Conservation (phyloP, 441 rosid species). For the Populus trichocarpa region DNA sequence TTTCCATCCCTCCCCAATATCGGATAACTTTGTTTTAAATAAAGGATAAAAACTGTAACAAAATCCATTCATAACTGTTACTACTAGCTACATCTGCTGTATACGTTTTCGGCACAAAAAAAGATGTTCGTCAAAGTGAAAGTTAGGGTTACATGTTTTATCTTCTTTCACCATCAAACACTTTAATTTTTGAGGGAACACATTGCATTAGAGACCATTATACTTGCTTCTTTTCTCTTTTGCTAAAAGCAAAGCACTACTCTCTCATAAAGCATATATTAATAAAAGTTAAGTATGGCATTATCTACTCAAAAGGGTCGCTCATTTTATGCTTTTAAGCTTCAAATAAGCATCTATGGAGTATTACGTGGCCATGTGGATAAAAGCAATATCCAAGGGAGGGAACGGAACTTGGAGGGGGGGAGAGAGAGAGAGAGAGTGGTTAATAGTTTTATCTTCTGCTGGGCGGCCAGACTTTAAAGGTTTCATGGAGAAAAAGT, state of each 20-base stretch:
- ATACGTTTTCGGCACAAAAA: conserved; percentile 13
- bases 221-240: conserved; percentile 29
- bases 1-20: conserved; percentile 22
- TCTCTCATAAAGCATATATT: conserved; percentile 40
- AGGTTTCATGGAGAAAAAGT: conserved; percentile 57
- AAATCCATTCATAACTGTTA: conserved; percentile 19
- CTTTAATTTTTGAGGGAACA: conserved; percentile 35
- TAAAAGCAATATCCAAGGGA: conserved; percentile 36
- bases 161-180: conserved; percentile 48
- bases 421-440: conserved; percentile 6
- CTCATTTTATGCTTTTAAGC: conserved; percentile 60
- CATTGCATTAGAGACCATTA: conserved; percentile 27
- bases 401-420: conserved; percentile 26
- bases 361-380: conserved; percentile 76
- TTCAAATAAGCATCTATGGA: conserved; percentile 57
- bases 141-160: conserved; percentile 37
- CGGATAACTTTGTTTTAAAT: conserved; percentile 30
- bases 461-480: conserved; percentile 50
- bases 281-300: conserved; percentile 65
- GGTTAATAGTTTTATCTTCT: conserved; percentile 25
- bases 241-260: conserved; percentile 48
- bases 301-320: conserved; percentile 76
- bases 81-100: conserved; percentile 15
- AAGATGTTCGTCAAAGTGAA: conserved; percentile 34
- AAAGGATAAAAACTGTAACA: conserved; percentile 16